phyloP scores from a whole-genome alignment of 345 rosid genomes.

The Nephelium lappaceum region DNA sequence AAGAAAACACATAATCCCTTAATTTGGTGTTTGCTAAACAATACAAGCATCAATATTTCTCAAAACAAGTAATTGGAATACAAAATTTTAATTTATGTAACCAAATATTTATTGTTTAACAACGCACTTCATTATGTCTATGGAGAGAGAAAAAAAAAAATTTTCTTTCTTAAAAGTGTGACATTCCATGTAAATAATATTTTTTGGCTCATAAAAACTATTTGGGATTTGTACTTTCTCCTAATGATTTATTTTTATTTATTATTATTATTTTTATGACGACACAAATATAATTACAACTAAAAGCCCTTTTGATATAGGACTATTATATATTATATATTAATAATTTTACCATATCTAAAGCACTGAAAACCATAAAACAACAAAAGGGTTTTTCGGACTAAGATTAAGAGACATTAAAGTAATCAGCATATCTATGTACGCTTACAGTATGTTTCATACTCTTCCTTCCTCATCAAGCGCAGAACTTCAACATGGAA shows the following conservation, averaged over 20 bases:
- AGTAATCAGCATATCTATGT: too few species aligned
- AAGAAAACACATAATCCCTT: background rate
- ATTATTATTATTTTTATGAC: too few species aligned
- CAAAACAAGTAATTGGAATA: background rate
- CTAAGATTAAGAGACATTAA: background rate
- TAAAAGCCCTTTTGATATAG: too few species aligned
- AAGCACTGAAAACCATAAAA: background rate
- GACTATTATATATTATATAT: too few species aligned
- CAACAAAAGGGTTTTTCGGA: background rate
- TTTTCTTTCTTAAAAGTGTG: background rate
- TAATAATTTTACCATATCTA: background rate
- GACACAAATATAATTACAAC: too few species aligned
- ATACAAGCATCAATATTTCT: background rate
- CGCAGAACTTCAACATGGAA: too few species aligned
- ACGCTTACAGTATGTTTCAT: too few species aligned
- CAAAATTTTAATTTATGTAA: background rate
- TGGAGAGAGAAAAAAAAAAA: too few species aligned
- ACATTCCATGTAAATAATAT: background rate
- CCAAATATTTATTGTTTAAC: slow-evolving; percentile 4
- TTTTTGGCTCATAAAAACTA: background rate
- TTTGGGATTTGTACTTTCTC: slow-evolving; percentile 6
- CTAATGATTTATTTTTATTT: too few species aligned
- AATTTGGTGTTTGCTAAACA: background rate
- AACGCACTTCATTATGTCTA: slow-evolving; percentile 1
- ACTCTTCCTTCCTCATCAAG: too few species aligned